A percentile compares a stretch with the other conserved stretches of the same genome.
phyloP scores from a whole-genome alignment of 2,329 filamentous ascomycete genomes.

The Alternaria longipes region DNA sequence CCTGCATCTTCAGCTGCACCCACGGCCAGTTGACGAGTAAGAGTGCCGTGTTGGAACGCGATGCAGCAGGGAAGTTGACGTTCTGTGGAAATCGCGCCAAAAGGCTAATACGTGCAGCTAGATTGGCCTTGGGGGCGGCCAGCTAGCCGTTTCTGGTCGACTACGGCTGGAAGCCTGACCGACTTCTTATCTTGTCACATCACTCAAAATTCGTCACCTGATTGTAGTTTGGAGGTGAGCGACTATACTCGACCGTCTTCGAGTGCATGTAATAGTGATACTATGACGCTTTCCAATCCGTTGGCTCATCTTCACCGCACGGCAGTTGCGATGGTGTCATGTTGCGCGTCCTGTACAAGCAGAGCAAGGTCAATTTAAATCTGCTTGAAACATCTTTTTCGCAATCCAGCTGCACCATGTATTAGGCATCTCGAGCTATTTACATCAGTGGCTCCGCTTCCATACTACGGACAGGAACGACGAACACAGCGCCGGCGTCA shows the following conservation, averaged over 20 bases:
- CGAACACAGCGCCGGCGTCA: background rate
- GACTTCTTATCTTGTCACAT: conserved; percentile 34
- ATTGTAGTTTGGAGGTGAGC: conserved; percentile 21
- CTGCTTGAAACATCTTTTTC: background rate
- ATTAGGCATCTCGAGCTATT: background rate
- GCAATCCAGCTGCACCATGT: background rate
- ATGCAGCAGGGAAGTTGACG: conserved; percentile 21
- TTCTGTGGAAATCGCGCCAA: conserved; percentile 25
- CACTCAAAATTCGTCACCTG: background rate
- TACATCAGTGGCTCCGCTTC: background rate
- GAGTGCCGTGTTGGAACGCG: conserved; percentile 10
- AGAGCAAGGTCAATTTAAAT: background rate
- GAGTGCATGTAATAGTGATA: background rate
- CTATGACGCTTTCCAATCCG: background rate
- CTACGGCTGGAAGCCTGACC: conserved; percentile 41
- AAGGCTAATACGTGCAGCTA: conserved; percentile 28
- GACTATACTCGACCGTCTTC: background rate
- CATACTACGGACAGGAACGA: background rate
- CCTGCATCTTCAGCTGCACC: conserved; percentile 27
- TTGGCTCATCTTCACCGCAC: background rate
- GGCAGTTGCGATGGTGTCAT: background rate
- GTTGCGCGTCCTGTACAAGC: background rate
- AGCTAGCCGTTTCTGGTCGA: conserved; percentile 29
- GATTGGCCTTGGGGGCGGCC: conserved; percentile 26
- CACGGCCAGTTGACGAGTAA: conserved; percentile 24